A percentile compares a stretch with the other conserved stretches of the same genome.
Conservation (phyloP, 352 stramenopile species). For the Pythium aphanidermatum region DNA sequence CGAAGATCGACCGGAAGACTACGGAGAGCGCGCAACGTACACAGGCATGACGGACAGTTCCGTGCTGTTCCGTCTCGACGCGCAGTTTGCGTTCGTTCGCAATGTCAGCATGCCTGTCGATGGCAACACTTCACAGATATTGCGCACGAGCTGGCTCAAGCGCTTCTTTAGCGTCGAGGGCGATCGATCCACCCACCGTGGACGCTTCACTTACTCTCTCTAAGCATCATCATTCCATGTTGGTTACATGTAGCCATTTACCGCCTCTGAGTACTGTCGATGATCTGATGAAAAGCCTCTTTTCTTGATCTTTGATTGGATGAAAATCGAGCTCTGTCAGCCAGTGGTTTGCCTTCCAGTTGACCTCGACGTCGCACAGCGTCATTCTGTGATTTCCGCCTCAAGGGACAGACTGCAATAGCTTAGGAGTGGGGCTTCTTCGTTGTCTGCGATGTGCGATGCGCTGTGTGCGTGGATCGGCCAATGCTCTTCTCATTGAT, state of each 20-base stretch:
- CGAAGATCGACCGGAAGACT: conserved; percentile 44
- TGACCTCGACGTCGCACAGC: too few species aligned
- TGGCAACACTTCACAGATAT: conserved; percentile 49
- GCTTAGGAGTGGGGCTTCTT: too few species aligned
- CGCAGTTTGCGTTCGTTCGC: conserved; percentile 31
- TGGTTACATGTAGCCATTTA: conserved; percentile 13
- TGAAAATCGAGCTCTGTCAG: conserved; percentile 2
- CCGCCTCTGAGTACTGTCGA: not conserved
- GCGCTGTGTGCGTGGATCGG: not conserved
- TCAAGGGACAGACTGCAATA: too few species aligned
- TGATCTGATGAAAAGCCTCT: not conserved
- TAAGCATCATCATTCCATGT: too few species aligned
- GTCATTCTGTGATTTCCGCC: too few species aligned
- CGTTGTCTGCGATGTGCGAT: not conserved
- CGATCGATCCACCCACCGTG: conserved; percentile 30
- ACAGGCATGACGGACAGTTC: conserved; percentile 6
- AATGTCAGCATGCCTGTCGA: conserved; percentile 27
- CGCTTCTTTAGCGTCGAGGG: conserved; percentile 35
- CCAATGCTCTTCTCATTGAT: conserved; percentile 21
- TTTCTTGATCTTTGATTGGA: conserved; percentile 1
- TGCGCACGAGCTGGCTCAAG: conserved; percentile 40
- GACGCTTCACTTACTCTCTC: conserved; percentile 23
- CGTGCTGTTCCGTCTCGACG: conserved; percentile 29
- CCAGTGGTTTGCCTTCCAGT: too few species aligned
- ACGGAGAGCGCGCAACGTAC: conserved; percentile 44